Base-by-base conservation (phyloP, 768 basidiomycete species). In the Lenzites betulinus region DNA sequence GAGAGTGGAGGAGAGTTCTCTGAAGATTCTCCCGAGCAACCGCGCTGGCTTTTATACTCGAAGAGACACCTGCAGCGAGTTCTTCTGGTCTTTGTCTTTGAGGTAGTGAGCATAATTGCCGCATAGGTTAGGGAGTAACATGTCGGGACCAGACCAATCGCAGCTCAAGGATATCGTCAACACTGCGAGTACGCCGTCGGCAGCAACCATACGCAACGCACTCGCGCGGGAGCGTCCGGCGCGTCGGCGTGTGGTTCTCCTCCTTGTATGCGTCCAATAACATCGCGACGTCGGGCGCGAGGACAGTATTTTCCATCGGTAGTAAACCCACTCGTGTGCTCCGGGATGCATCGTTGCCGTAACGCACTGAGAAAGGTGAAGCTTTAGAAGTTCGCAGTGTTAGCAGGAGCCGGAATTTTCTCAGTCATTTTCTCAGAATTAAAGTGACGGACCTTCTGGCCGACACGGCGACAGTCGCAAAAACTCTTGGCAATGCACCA, bases 161-260 rank as follows among this genome's bases (percentile, higher is more conserved):
- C 28, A 15, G 53, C 30, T 18, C 28, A 22, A 44, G 41, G 1
- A 35, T 44, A 44, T 44, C n/a, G 26, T 13, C 0, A n/a, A 12
- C 7, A 12, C 26, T 26, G 33, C 20, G 7, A 18, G 16, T 22
- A 26, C 18, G 36, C 9, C 13, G 47, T 22, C 30, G 33, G 7
- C 20, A 30, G 28, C 35, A 7, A 35, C 16, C 8, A 9, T 12
- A 15, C 7, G 23, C 15, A 23, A 36, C 36, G 22, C 18, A 26
- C 36, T n/a, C 35, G 54, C 30, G 30, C 44, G 46, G 18, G 47
- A 56, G 54, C 38, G 44, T 39, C 54, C 54, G 48, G 39, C 38
- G n/a, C 36, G 46, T 56, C 54, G 54, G 54, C 28, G 54, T 56
- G 54, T 20, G 30, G 35, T 39, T 11, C 51, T 3, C 30, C 11